Evolutionary conservation across 1,284 basidiomycete genomes (phyloP).

Genomic region (Omphalotus olearius): DNA sequence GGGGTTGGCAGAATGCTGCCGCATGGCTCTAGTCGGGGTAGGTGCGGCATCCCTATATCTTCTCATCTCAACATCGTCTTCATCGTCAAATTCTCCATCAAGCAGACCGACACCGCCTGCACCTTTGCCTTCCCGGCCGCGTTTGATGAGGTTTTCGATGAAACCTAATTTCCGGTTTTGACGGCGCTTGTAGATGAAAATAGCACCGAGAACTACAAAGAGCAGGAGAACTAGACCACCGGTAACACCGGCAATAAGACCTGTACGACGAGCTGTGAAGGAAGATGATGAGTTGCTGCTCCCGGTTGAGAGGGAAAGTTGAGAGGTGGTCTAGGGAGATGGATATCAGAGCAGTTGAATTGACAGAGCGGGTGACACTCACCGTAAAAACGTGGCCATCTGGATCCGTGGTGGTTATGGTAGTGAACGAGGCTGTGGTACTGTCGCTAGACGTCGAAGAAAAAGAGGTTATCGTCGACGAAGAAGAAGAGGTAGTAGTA

Average conservation of each 20-base stretch:
- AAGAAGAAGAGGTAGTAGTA: neutral
- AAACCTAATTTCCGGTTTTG: conserved; percentile 37
- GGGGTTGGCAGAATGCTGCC: conserved; percentile 15
- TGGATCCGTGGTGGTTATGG: conserved; percentile 10
- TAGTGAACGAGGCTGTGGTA: conserved; percentile 14
- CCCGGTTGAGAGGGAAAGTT: conserved; percentile 17
- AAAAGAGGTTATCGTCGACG: conserved; percentile 1
- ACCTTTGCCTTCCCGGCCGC: conserved; percentile 35
- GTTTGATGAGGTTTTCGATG: conserved; percentile 27
- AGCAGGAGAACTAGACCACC: conserved; percentile 33
- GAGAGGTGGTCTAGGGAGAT: neutral
- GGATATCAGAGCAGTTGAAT: neutral
- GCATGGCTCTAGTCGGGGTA: conserved; percentile 10
- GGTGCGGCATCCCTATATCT: conserved; percentile 14
- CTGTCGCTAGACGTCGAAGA: conserved; percentile 11
- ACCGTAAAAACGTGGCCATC: conserved; percentile 9
- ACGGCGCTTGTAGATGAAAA: conserved; percentile 39
- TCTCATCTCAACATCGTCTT: conserved; percentile 32
- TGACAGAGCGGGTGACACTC: neutral
- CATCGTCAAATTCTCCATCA: conserved; percentile 28
- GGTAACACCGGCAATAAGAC: conserved; percentile 42
- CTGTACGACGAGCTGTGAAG: conserved; percentile 25
- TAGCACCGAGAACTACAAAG: conserved; percentile 28
- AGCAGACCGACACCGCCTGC: conserved; percentile 30
- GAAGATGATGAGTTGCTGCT: conserved; percentile 13